Base-by-base conservation (phyloP, 768 basidiomycete genomes). In the Leccinellum albellum region DNA sequence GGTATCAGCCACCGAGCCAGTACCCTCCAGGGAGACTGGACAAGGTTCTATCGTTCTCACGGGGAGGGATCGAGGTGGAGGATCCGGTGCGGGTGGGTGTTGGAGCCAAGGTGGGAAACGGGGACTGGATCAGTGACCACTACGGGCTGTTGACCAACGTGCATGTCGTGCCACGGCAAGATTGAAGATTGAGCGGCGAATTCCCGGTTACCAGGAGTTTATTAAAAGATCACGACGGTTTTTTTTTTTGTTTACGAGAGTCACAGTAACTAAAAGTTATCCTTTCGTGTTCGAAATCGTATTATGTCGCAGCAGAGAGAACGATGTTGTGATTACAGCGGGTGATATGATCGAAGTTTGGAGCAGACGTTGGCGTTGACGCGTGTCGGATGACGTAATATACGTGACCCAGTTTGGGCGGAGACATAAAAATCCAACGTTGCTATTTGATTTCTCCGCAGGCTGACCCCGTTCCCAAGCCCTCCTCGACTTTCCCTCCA, bases 51-150 rank as follows among this genome's bases (percentile, higher is more conserved):
- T 89, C 82, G 63, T 70, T 82, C 31, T 69, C 79, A 8, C 74
- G 77, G 14, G 73, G 75, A 49, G 78, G 77, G 6, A 75, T 84
- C 54, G 75, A 75, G 50, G 75, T 89, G 33, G 80, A 81, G 6
- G 75, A 79, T 42, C 83, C 86, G 0, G 65, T 73, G 62, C 74
- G 75, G 44, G 77, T 90, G 32, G 89, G 88, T 3, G 70, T 84
- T 31, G 85, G 79, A 1, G 62, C 83, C 40, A 79, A 75, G 66
- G 77, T 77, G 17, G 55, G 55, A 40, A 28, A 72, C 5, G 78
- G 74, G 4, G 71, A 70, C 3, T 89, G 81, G 79, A 76, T 79
- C 20, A 88, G 85, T 62, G 89, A 91, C 62, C 89, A 91, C 59
- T 85, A 74, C 68, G 89, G 87, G 4, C 71, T 91, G 53, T 62